A percentile compares a stretch with the other conserved stretches of the same genome.
These are phyloP conservation scores for Colletotrichum sp. DNA, from an alignment of 2,329 filamentous ascomycete species.

Conservation along the genomic window DNA sequence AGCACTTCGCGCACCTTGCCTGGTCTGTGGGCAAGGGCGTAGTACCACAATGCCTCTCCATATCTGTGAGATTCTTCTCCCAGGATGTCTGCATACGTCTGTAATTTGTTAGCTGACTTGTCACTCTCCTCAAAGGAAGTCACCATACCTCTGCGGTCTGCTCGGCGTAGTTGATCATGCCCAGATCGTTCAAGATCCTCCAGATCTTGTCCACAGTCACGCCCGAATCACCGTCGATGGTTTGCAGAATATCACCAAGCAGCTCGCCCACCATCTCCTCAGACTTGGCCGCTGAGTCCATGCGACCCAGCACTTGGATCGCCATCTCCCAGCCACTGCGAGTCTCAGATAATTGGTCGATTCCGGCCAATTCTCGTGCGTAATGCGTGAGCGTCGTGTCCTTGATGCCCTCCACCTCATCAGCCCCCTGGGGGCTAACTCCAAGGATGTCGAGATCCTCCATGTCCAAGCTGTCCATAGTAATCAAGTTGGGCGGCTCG, in stretches of 20 bases:
- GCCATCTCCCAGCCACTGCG: conserved; percentile 89
- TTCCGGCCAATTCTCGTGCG: conserved; percentile 68
- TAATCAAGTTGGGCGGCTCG: conserved; percentile 56
- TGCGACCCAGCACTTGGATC: conserved; percentile 79
- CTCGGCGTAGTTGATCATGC: conserved; percentile 79
- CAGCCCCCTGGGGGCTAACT: conserved; percentile 62
- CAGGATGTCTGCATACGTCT: conserved; percentile 85
- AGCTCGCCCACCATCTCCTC: conserved; percentile 77
- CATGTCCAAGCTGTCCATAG: conserved; percentile 74
- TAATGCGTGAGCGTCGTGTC: conserved; percentile 82
- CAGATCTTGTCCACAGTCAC: conserved; percentile 83
- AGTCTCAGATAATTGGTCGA: conserved; percentile 51
- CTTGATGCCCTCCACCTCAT: conserved; percentile 71
- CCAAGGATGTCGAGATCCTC: conserved; percentile 86
- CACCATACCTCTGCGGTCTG: conserved; percentile 78
- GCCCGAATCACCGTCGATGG: conserved; percentile 68
- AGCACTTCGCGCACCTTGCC: conserved; percentile 85
- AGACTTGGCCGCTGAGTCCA: conserved; percentile 75
- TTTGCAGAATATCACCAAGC: conserved; percentile 68
- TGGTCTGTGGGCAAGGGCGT: conserved; percentile 80
- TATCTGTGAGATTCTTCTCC: conserved; percentile 77
- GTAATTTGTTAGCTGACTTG: conserved; percentile 27
- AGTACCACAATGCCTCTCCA: conserved; percentile 88
- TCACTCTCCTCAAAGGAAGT: background rate
- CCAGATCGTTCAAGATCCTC: conserved; percentile 76